A percentile compares a stretch with the other conserved stretches of the same genome.
Evolutionary conservation across 1,284 basidiomycete species (phyloP).

Genomic region (Heliocybe sulcata): DNA sequence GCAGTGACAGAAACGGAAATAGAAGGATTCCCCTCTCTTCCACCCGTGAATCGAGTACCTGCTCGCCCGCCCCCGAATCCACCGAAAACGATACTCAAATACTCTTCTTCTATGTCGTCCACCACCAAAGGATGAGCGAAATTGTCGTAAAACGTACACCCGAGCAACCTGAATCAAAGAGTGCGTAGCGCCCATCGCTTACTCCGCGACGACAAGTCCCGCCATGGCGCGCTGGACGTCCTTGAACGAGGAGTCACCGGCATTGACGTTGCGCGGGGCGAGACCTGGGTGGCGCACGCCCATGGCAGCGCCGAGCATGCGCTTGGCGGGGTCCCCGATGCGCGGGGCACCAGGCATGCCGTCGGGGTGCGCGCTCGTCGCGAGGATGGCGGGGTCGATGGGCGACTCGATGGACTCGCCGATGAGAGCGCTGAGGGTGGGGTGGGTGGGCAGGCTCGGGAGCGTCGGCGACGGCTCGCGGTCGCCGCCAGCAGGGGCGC

Average conservation of each 20-base stretch:
- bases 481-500: conserved; percentile 31
- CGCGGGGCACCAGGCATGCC: conserved; percentile 30
- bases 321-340: conserved; percentile 78
- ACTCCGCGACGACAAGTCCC: conserved; percentile 65
- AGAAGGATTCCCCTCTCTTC: not conserved
- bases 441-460: conserved; percentile 70
- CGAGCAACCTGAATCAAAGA: conserved; percentile 16
- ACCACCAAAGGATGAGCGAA: not conserved
- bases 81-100: not conserved
- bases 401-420: conserved; percentile 58
- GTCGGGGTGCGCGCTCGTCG: conserved; percentile 33
- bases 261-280: conserved; percentile 50
- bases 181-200: conserved; percentile 23
- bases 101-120: not conserved
- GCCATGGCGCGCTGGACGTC: conserved; percentile 76
- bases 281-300: conserved; percentile 72
- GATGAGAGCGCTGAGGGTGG: conserved; percentile 76
- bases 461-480: conserved; percentile 76
- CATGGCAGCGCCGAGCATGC: conserved; percentile 77
- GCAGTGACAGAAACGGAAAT: not conserved
- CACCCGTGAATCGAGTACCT: not conserved
- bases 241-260: conserved; percentile 33
- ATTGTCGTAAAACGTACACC: conserved; percentile 16
- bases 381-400: conserved; percentile 61
- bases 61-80: not conserved